Percentiles rank a stretch among this genome's conserved stretches.
Evolutionary conservation across 2,329 filamentous ascomycete genomes (phyloP).

Genomic region (Beauveria scarabaeidicola): DNA sequence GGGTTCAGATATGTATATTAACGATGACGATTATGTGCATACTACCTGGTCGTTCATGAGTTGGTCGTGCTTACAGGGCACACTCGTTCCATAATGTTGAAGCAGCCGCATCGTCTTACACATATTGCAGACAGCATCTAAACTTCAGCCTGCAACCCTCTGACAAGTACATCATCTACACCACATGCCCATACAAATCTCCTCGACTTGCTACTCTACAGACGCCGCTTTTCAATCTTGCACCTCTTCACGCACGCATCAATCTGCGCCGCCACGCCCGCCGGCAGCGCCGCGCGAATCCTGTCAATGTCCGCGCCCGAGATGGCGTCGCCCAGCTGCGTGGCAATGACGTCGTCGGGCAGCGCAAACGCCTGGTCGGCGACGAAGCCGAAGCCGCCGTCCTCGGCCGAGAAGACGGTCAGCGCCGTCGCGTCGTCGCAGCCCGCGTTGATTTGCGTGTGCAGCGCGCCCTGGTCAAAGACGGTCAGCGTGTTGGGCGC

Average conservation of each 20-base stretch:
- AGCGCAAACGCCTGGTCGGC: slow-evolving; percentile 43
- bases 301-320: slow-evolving; percentile 37
- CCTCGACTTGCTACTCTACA: neutral
- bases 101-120: neutral
- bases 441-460: slow-evolving; percentile 48
- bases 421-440: slow-evolving; percentile 43
- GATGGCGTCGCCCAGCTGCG: slow-evolving; percentile 37
- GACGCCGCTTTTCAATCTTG: slow-evolving; percentile 1
- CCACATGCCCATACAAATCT: neutral
- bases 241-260: slow-evolving; percentile 2
- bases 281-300: slow-evolving; percentile 25
- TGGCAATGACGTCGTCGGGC: slow-evolving; percentile 35
- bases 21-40: neutral
- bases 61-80: neutral
- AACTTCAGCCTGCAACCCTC: too few relatives aligned
- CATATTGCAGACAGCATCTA: too few relatives aligned
- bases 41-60: too few relatives aligned
- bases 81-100: neutral
- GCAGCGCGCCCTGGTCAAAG: slow-evolving; percentile 46
- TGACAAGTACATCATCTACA: too few relatives aligned
- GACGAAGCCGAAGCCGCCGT: slow-evolving; percentile 43
- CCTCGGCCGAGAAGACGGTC: slow-evolving; percentile 40
- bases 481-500: slow-evolving; percentile 39
- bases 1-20: slow-evolving; percentile 44
- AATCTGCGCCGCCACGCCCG: neutral